Evolutionary conservation across 2,329 filamentous ascomycete species (phyloP).

Genomic region (Mycosphaerelloides madeirae): DNA sequence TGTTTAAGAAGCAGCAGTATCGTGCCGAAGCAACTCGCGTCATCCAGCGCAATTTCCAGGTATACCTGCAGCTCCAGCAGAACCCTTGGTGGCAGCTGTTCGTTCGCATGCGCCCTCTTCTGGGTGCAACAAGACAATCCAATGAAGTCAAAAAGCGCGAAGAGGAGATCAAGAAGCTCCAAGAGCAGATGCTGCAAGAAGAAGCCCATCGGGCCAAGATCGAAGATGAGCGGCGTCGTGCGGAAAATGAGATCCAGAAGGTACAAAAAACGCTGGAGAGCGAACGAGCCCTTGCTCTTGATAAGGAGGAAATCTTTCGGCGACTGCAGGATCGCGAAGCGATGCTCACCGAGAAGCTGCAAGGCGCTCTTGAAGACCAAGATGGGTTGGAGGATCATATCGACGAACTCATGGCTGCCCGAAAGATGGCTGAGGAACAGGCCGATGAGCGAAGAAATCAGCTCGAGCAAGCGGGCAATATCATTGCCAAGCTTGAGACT

Average conservation of each 20-base stretch:
- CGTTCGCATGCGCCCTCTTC: slow-evolving; percentile 87
- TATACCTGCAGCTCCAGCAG: slow-evolving; percentile 81
- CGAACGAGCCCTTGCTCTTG: slow-evolving; percentile 87
- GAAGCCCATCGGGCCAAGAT: slow-evolving; percentile 68
- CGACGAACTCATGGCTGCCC: slow-evolving; percentile 80
- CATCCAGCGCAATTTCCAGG: slow-evolving; percentile 88
- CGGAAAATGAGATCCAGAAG: slow-evolving; percentile 78
- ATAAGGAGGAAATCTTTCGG: slow-evolving; percentile 99
- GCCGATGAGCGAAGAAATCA: slow-evolving; percentile 73
- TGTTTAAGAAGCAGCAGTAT: slow-evolving; percentile 89
- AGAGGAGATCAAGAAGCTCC: slow-evolving; percentile 83
- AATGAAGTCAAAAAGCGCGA: slow-evolving; percentile 93
- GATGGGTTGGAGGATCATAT: slow-evolving; percentile 90
- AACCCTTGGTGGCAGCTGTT: slow-evolving; percentile 98
- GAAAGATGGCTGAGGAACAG: slow-evolving; percentile 82
- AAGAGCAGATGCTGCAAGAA: slow-evolving; percentile 76
- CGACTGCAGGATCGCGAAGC: slow-evolving; percentile 87
- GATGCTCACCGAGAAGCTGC: slow-evolving; percentile 87
- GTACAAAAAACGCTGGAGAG: slow-evolving; percentile 94
- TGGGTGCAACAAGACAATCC: slow-evolving; percentile 86
- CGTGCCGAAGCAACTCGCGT: slow-evolving; percentile 91
- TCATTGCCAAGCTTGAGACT: slow-evolving; percentile 79
- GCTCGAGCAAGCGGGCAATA: slow-evolving; percentile 82
- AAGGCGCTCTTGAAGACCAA: slow-evolving; percentile 88
- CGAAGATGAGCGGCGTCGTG: slow-evolving; percentile 85